Evolutionary conservation across 2,329 filamentous ascomycete species (phyloP).

Genomic region (Knufia fluminis): DNA sequence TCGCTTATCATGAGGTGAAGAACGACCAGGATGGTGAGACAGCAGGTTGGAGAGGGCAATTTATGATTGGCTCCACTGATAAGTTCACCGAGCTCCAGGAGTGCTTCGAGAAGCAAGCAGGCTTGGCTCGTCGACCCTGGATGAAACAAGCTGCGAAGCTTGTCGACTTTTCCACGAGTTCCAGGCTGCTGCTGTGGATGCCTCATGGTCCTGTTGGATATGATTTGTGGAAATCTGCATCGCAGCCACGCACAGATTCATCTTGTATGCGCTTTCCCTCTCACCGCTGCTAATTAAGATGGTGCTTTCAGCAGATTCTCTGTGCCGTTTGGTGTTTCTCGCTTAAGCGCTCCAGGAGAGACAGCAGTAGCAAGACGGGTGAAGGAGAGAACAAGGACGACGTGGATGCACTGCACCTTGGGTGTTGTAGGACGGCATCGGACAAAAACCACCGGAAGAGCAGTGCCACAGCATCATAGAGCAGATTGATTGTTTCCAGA

Average conservation of each 20-base stretch:
- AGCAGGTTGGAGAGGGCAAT: neutral
- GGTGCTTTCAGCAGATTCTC: neutral
- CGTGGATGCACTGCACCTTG: neutral
- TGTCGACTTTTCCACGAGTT: neutral
- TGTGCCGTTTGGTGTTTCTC: neutral
- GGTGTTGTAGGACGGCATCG: neutral
- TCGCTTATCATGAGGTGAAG: neutral
- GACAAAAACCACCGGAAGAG: neutral
- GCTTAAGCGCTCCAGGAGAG: neutral
- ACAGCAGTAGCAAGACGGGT: neutral
- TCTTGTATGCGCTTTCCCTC: neutral
- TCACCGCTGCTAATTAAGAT: neutral
- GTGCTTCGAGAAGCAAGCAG: neutral
- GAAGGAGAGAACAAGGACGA: neutral
- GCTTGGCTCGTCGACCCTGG: neutral
- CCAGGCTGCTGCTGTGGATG: neutral
- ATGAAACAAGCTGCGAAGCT: neutral
- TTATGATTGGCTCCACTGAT: conserved; percentile 1
- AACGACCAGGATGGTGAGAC: neutral
- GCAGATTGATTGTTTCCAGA: neutral
- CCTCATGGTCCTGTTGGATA: neutral
- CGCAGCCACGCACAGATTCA: too few relatives aligned
- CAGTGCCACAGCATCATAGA: neutral
- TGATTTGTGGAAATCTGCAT: too few relatives aligned
- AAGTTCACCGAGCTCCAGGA: neutral